phyloP scores from a whole-genome alignment of 768 basidiomycete species.

The Austroboletus eburneus region DNA sequence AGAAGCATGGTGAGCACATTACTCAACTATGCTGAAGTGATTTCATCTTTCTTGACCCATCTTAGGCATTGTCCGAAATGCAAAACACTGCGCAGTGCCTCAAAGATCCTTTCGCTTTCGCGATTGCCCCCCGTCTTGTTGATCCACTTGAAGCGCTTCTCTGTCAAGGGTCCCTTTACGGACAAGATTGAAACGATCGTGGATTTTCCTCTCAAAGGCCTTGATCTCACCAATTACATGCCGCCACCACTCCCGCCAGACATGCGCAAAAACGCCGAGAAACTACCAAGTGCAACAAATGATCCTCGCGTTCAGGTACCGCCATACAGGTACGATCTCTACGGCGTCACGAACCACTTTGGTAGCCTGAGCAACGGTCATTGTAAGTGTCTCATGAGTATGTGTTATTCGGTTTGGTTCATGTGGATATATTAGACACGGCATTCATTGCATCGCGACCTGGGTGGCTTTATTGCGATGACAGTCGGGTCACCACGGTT shows the following conservation, averaged over 20 bases:
- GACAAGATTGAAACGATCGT: constrained; percentile 96
- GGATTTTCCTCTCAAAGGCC: constrained; percentile 70
- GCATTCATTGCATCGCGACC: constrained; percentile 84
- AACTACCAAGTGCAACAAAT: constrained; percentile 20
- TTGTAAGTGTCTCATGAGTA: constrained; percentile 53
- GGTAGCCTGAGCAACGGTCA: constrained; percentile 94
- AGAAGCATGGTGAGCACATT: constrained; percentile 76
- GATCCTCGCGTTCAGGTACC: constrained; percentile 83
- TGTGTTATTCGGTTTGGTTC: not conserved
- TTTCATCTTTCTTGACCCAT: constrained; percentile 1
- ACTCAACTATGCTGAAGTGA: not conserved
- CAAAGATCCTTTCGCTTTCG: constrained; percentile 84
- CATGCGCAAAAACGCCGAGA: constrained; percentile 47
- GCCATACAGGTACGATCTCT: constrained; percentile 90
- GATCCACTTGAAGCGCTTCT: constrained; percentile 91
- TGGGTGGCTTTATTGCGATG: constrained; percentile 92
- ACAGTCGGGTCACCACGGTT: constrained; percentile 75
- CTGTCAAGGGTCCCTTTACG: constrained; percentile 85
- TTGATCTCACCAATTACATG: constrained; percentile 78
- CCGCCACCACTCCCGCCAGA: constrained; percentile 74
- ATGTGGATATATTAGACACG: constrained; percentile 61
- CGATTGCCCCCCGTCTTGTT: constrained; percentile 90
- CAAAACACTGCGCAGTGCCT: constrained; percentile 81
- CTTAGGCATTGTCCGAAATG: constrained; percentile 91
- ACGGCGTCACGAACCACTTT: constrained; percentile 94